Evolutionary conservation across 2,329 filamentous ascomycete genomes (phyloP), one percentile per base, ranked within the genome.

Genomic region (Lachnellula cervina): DNA sequence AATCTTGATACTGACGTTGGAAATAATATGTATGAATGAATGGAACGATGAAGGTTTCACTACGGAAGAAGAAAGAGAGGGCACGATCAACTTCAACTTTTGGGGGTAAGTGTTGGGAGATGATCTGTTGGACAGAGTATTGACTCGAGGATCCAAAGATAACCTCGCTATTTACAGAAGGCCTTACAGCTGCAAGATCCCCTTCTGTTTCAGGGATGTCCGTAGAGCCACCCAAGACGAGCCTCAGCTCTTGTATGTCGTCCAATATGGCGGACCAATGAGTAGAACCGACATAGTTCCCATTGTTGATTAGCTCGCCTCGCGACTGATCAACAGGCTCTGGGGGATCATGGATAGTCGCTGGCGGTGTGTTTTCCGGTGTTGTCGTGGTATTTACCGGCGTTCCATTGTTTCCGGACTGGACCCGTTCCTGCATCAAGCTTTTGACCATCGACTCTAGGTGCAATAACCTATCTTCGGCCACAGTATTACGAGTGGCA

Each of bases 211-310:
- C 9, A 17, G 40, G 34, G 13, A 45, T 16, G 13, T 53, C 42
- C 28, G 21, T 19, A 25, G 47, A 43, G 38, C 43, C 42, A 8
- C 50, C 51, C 19, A 62, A 25, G 9, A 56, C 46, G 4, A n/a
- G 8, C 43, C 53, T 56, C 5, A 65, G 45, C n/a, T 62, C 63
- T 16, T 65, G 54, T 8, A 65, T 64, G 42, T 64, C 59, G n/a
- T 63, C 59, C 13, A 64, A 37, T n/a, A 65, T 53, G 2, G 60
- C 55, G 9, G 57, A 63, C 63, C 63, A 64, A 51, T 64, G 63
- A 4, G 63, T 65, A 4, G 59, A 58, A 2, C 63, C 62, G 40
- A 51, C 45, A 38, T 59, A 61, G 13, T 21, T 47, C 13, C 25
- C 28, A 3, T 44, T 47, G 9, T 50, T 35, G 49, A n/a, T 42